Percentiles rank a stretch among this genome's conserved stretches.
These are phyloP conservation scores for Colletotrichum shisoi DNA, from an alignment of 2,329 filamentous ascomycete species.

Conservation along the genomic window DNA sequence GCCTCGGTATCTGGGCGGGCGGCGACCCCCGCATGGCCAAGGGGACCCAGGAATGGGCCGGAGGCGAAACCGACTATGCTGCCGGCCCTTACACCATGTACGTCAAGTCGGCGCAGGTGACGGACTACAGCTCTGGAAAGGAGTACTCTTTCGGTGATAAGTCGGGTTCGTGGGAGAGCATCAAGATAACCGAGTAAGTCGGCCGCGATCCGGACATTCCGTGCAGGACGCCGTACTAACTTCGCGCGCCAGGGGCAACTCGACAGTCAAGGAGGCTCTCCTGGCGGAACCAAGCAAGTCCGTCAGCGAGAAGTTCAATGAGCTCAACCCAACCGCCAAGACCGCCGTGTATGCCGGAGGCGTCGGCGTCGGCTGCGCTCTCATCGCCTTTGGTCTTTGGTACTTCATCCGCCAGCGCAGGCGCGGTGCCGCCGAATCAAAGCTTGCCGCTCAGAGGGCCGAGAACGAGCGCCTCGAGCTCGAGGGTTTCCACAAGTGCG, in stretches of 20 bases:
- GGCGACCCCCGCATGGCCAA: conserved; percentile 63
- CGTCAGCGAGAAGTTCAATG: conserved; percentile 62
- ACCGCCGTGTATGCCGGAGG: conserved; percentile 61
- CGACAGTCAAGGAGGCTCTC: conserved; percentile 60
- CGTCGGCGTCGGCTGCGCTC: conserved; percentile 55
- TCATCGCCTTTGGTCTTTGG: conserved; percentile 55
- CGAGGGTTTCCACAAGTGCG: conserved; percentile 58
- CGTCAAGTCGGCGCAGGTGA: conserved; percentile 65
- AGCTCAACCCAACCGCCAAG: conserved; percentile 60
- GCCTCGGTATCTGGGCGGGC: conserved; percentile 72
- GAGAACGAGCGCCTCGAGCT: conserved; percentile 61
- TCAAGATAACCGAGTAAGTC: conserved; percentile 55
- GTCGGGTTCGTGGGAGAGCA: conserved; percentile 69
- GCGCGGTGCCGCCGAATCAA: conserved; percentile 61
- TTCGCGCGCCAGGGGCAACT: conserved; percentile 59
- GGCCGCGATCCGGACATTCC: neutral
- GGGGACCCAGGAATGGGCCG: conserved; percentile 73
- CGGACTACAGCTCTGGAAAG: conserved; percentile 68
- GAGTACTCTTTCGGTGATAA: conserved; percentile 72
- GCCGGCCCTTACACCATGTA: conserved; percentile 77
- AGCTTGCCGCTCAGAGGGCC: conserved; percentile 53
- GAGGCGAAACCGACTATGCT: conserved; percentile 71
- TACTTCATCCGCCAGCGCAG: conserved; percentile 66
- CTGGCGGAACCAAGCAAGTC: conserved; percentile 53
- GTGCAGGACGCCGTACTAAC: conserved; percentile 38